A percentile compares a stretch with the other conserved stretches of the same genome.
Evolutionary conservation across 345 rosid species (phyloP).

Genomic region (Boechera divaricarpa): DNA sequence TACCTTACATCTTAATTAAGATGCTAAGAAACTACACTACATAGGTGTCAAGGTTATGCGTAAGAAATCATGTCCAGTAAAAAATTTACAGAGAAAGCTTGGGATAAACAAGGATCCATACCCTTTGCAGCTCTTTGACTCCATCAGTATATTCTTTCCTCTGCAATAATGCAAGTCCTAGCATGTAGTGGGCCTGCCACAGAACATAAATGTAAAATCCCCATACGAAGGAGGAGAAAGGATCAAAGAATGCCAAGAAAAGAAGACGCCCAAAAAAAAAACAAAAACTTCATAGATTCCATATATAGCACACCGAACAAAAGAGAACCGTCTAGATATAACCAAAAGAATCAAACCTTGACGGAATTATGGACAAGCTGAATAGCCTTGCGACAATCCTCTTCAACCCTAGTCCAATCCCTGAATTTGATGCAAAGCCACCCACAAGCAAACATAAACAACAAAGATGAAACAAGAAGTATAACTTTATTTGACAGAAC

Average conservation of each 20-base stretch:
- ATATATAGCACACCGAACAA: background rate
- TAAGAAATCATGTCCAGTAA: background rate
- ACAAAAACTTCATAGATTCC: conserved; percentile 9
- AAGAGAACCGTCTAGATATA: background rate
- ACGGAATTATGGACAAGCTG: conserved; percentile 69
- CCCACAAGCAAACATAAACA: conserved; percentile 24
- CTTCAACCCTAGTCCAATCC: conserved; percentile 85
- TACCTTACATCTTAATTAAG: background rate
- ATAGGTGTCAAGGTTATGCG: background rate
- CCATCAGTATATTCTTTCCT: conserved; percentile 60
- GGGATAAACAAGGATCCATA: conserved; percentile 38
- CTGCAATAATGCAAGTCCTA: conserved; percentile 80
- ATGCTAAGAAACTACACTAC: conserved; percentile 9
- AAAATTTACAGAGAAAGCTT: background rate
- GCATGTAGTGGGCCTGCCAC: conserved; percentile 81
- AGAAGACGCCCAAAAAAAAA: conserved; percentile 6
- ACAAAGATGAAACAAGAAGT: background rate
- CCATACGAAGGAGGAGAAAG: conserved; percentile 8
- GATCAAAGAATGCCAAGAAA: background rate
- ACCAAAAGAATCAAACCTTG: conserved; percentile 54
- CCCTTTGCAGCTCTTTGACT: conserved; percentile 74
- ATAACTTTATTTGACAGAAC: background rate
- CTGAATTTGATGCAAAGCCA: conserved; percentile 47
- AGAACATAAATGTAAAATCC: conserved; percentile 22
- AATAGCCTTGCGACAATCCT: conserved; percentile 79